Evolutionary conservation across 1,139 yeast genomes (phyloP), one percentile per base, ranked within the genome.

Genomic region (Meyerozyma sp.): DNA sequence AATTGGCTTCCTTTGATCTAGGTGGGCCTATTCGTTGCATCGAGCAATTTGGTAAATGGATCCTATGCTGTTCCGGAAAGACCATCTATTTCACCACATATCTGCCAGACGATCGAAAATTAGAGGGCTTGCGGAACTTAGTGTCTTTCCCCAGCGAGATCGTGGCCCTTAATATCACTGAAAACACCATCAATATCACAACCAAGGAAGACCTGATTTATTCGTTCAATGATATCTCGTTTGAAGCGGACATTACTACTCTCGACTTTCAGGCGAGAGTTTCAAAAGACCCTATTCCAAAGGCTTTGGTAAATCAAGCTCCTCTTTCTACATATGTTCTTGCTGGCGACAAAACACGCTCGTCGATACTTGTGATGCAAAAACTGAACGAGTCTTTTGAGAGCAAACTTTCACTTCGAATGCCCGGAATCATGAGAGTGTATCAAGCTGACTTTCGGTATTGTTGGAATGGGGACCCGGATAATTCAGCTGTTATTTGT

Each of bases 401-500:
- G 1, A 28, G 42, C 1, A 44, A 49, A 25, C 40, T 48, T 39
- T 30, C 53, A 2, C 52, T 56, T 41, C 62, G 57, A 35, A 53
- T 71, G 38, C 59, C 75, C 0, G 70, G 72, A 39, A 67, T 77
- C 18, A 78, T 82, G 0, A 58, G 79, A 45, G 62, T 78, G 0
- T 60, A 51, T 26, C 42, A 47, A 46, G 70, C 64, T 11, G 56
- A 43, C 44, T 70, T 58, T 45, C 49, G 36, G 56, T 71, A 48
- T 41, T 60, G 45, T 23, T 78, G 82, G 83, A 42, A 65, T 40
- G 35, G 37, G 3, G 32, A 37, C 5, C 40, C 25, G 3, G 27
- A 28, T 5, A 25, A 36, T 3, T 39, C 44, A 1, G 49, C 46
- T 21, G 50, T 77, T 4, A 49, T 79, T 2, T 61, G 71, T 43